Evolutionary conservation across 106 monocot species (phyloP), one percentile per base, ranked within the genome.

Genomic region (Acanthochlamys bracteata): DNA sequence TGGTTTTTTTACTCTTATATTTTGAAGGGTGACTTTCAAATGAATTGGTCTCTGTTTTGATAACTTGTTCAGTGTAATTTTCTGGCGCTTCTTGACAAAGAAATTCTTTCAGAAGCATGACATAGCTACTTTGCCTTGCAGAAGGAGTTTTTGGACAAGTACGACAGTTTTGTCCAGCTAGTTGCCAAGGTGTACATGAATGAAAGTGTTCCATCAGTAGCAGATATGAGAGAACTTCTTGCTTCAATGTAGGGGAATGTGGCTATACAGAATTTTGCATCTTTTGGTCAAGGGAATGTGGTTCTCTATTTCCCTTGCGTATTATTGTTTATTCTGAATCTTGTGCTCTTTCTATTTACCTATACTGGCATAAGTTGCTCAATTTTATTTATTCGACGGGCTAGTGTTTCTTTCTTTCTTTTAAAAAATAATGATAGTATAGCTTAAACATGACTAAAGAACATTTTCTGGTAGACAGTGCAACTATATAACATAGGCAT

Each of bases 61-160:
- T 3, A 33, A 33, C 1, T 33, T 6, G 6, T 33, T 33, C 6
- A 33, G 6, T 33, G 33, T 33, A 33, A 33, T 3, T 33, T 33
- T 33, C 33, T 33, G 33, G 33, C 33, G 6, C 1, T 33, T 3
- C 33, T 33, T 33, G 33, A 33, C 4, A 33, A 33, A 33, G 6
- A 33, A 6, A 33, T 33, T 1, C 33, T 4, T 49, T 49, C 17
- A 49, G 9, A 49, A 49, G 49, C 49, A 49, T 49, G 10, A 49
- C 12, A 14, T 46, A 6, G 53, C 16, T 55, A 16, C 45, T 71
- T 72, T 79, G 53, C 7, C 22, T 79, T 83, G 82, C 95, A 96
- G 95, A 96, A 96, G 40, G 84, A 82, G 42, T 96, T 96, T 65
- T 53, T 96, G 25, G 87, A 88, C 3, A 96, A 88, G 64, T 96